Base-by-base conservation (phyloP, 768 basidiomycete genomes). In the Boletus speciosus region DNA sequence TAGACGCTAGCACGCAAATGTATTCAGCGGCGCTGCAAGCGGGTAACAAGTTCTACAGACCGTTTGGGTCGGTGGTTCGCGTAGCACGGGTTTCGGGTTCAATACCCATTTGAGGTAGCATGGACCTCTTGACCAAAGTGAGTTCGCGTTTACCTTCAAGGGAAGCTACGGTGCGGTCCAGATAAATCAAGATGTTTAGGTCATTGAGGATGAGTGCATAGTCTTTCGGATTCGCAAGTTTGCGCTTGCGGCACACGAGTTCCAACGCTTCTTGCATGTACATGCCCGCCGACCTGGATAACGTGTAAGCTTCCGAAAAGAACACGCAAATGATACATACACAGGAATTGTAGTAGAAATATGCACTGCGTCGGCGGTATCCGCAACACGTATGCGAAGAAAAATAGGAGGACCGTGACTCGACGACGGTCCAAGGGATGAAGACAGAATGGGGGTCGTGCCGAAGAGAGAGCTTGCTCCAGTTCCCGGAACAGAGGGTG, bases 231-330 rank as follows among this genome's bases (percentile, higher is more conserved):
- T 86, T 80, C 25, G 74, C 71, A 29, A 91, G 71, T 63, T 82
- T 83, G 46, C 86, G 80, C 64, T 82, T 83, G 36, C 81, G 77
- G 66, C 90, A 93, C 1, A 92, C 86, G 21, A 85, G 76, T 57
- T 97, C 96, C 23, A 97, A 80, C 1, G 92, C 91, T 69, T 98
- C 96, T 62, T 95, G 93, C 83, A 98, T 88, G 69, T 98, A 98
- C 87, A 93, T 97, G 9, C 90, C 93, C 14, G 90, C 85, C 9
- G 93, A 85, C 6, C 88, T 91, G 36, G 10, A 56, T 0, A 19
- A 31, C 8, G 32, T 5, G 25, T 46, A 44, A 56, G 46, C 4
- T 42, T 19, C 31, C 35, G 40, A 38, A 38, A 23, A 2, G 32
- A 38, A 27, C 31, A 9, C 25, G 10, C 1, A 6, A 32, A n/a